phyloP scores from a whole-genome alignment of 108 stramenopile genomes.

The Chaetoceros muelleri region DNA sequence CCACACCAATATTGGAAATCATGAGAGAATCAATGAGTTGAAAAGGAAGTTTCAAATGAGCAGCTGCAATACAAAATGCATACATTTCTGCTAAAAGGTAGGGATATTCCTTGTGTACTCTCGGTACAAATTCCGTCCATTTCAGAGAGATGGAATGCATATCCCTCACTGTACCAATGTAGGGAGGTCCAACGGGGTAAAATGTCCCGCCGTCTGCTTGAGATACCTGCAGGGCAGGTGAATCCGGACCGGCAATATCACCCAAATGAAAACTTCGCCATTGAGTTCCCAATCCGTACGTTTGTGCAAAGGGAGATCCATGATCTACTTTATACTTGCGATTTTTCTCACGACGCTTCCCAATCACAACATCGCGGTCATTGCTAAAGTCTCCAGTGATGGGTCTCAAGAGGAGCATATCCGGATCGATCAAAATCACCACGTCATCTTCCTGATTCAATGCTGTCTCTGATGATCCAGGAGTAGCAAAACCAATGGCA shows the following conservation, averaged over 20 bases:
- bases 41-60: slow-evolving; percentile 52
- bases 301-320: slow-evolving; percentile 77
- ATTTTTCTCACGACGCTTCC: slow-evolving; percentile 8
- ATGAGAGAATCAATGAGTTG: slow-evolving; percentile 49
- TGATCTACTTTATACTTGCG: slow-evolving; percentile 33
- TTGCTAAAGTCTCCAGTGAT: slow-evolving; percentile 59
- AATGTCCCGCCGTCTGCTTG: slow-evolving; percentile 26
- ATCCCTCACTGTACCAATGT: slow-evolving; percentile 73
- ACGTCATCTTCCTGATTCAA: slow-evolving; percentile 45
- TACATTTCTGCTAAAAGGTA: slow-evolving; percentile 51
- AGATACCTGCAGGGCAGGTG: slow-evolving; percentile 35
- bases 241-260: slow-evolving; percentile 43
- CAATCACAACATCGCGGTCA: slow-evolving; percentile 24
- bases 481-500: slow-evolving; percentile 21
- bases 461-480: slow-evolving; percentile 13
- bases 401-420: slow-evolving; percentile 83
- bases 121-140: slow-evolving; percentile 21
- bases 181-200: slow-evolving; percentile 88
- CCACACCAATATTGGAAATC: slow-evolving; percentile 27
- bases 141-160: slow-evolving; percentile 42
- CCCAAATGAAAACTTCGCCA: slow-evolving; percentile 68
- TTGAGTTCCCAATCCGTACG: slow-evolving; percentile 70
- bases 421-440: slow-evolving; percentile 90
- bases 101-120: slow-evolving; percentile 21
- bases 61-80: slow-evolving; percentile 71